Percentiles rank a stretch among this genome's conserved stretches.
Conservation (phyloP, 768 basidiomycete genomes). For the Amanita polypyramis region DNA sequence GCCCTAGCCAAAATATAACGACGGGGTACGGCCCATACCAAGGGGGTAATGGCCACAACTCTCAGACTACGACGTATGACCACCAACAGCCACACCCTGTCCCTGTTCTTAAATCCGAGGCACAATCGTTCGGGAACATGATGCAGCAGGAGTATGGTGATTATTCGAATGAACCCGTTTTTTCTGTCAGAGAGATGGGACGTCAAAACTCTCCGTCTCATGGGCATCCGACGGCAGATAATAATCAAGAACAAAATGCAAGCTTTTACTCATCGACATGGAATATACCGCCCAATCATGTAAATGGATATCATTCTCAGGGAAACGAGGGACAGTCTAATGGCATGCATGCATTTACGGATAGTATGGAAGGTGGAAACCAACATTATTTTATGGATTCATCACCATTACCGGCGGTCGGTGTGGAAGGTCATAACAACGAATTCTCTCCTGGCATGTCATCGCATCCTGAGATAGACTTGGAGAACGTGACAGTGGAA, state of each 20-base stretch:
- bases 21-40: not conserved
- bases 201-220: not conserved
- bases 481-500: not conserved
- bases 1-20: not conserved
- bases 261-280: not conserved
- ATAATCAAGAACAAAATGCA: not conserved
- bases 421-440: not conserved
- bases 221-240: not conserved
- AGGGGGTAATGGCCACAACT: not conserved
- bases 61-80: conserved; percentile 2
- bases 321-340: not conserved
- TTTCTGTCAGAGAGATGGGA: not conserved
- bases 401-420: not conserved
- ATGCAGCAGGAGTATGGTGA: not conserved
- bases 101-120: not conserved
- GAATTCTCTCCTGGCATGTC: not conserved
- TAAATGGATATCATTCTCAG: not conserved
- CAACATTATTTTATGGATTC: not conserved
- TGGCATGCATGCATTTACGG: not conserved
- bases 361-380: not conserved
- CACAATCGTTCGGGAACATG: not conserved
- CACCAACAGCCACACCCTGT: not conserved
- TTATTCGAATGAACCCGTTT: not conserved
- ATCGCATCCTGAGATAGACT: not conserved
- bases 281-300: not conserved